Base-by-base conservation (phyloP, 805 yeast species). In the Metschnikowia santaceciliae region DNA sequence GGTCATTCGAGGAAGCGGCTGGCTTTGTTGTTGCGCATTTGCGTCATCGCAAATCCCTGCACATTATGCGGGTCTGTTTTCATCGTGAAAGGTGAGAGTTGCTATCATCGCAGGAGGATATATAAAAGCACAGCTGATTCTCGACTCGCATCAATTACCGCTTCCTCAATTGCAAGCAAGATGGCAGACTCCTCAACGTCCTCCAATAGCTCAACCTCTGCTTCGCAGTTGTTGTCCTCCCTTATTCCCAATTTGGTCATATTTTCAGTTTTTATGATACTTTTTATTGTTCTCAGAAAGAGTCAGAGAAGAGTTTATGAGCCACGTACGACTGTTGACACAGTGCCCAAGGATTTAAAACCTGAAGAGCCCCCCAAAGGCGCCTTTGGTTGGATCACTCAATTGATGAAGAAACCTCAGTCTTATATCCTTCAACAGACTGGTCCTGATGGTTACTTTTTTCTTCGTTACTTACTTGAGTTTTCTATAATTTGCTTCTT, bases 391-490 rank as follows among this genome's bases (percentile, higher is more conserved):
- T 88, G 94, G 94, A 57, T 83, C 6, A 61, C 75, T 2, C 72
- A 67, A 49, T 51, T 86, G 20, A 58, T 83, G 53, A 54, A 69
- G 3, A 79, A 78, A 62, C 85, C 90, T 1, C 84, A 83, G 53
- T 64, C 81, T 0, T 86, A 75, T 66, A 58, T 84, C 39, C 73
- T 88, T 59, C 91, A 86, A 68, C 84, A 84, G 55, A 72, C 84
- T 36, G 88, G 91, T 48, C 65, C 82, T 32, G 95, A 88, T 67
- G 94, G 94, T 2, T 88, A 84, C 64, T 83, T 88, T 63, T 87
- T 83, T 63, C 66, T 86, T 47, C 75, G 95, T 55, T 87, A 79
- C 61, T 60, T 88, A 50, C 76, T 80, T 41, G 77, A 82, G 30
- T 81, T 84, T 54, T 75, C 77, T 3, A 56, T 74, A 10, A 54